Evolutionary conservation across 73 alveolate genomes (phyloP).

Genomic region (Durusdinium trenchii): DNA sequence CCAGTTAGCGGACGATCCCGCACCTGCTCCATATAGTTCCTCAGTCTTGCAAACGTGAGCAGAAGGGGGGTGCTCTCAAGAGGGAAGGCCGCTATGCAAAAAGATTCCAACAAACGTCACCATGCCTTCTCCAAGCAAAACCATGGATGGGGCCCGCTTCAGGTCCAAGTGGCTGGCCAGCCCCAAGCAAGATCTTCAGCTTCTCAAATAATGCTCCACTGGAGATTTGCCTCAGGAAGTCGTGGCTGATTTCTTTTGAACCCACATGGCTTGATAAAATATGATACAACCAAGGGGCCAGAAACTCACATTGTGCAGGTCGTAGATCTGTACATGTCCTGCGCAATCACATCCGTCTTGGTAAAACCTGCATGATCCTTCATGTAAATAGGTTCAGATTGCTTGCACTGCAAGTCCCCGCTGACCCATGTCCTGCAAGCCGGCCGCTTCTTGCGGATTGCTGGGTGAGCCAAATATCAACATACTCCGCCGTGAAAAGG

Average conservation of each 20-base stretch:
- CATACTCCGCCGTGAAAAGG: constrained; percentile 61
- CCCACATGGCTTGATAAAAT: background rate
- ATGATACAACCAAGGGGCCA: constrained; percentile 19
- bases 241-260: background rate
- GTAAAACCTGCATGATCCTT: background rate
- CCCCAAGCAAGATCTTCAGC: constrained; percentile 67
- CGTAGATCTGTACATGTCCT: constrained; percentile 89
- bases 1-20: background rate
- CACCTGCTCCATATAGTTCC: constrained; percentile 92
- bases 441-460: constrained; percentile 31
- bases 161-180: constrained; percentile 49
- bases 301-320: constrained; percentile 56
- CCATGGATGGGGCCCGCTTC: background rate
- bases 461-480: constrained; percentile 70
- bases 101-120: background rate
- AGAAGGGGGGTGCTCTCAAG: background rate
- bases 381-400: background rate
- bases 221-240: constrained; percentile 78
- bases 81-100: background rate
- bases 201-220: constrained; percentile 79
- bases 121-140: background rate
- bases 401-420: background rate
- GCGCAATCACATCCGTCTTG: background rate
- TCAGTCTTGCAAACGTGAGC: background rate
- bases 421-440: background rate